phyloP scores from a whole-genome alignment of 1,284 basidiomycete genomes.

The Puccinia triticina region DNA sequence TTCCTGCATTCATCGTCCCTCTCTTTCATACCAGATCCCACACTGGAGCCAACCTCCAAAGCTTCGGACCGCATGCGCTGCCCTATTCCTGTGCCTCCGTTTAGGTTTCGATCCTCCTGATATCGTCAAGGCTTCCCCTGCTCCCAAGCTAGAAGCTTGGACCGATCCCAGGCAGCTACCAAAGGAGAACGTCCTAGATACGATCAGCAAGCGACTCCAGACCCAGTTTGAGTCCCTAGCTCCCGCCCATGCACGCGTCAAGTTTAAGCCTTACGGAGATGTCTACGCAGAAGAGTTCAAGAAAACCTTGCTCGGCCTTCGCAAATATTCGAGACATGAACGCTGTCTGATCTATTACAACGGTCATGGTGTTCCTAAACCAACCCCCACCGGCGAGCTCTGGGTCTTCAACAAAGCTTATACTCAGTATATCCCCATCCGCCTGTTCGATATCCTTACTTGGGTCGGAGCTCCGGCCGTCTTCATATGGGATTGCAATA shows the following conservation, averaged over 20 bases:
- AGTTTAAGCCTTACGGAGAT: constrained; percentile 47
- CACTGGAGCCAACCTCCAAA: constrained; percentile 40
- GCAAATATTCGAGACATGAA: constrained; percentile 42
- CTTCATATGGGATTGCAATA: constrained; percentile 52
- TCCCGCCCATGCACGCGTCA: constrained; percentile 47
- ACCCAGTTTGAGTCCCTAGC: constrained; percentile 49
- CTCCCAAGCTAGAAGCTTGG: constrained; percentile 51
- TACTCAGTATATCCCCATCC: constrained; percentile 51
- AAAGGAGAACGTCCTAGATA: constrained; percentile 39
- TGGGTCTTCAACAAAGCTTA: constrained; percentile 52
- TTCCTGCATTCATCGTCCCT: background rate
- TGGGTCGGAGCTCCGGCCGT: constrained; percentile 46
- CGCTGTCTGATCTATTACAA: constrained; percentile 50
- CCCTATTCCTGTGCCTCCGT: constrained; percentile 50
- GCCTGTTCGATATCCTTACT: constrained; percentile 40
- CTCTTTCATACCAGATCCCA: constrained; percentile 31
- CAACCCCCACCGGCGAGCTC: constrained; percentile 47
- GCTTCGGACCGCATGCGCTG: constrained; percentile 46
- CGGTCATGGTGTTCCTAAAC: constrained; percentile 50
- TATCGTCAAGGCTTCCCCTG: constrained; percentile 47
- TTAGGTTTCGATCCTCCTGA: constrained; percentile 51
- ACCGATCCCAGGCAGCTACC: constrained; percentile 39
- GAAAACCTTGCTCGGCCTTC: constrained; percentile 45
- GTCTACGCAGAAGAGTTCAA: constrained; percentile 50
- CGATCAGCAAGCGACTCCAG: constrained; percentile 41